Base-by-base conservation (phyloP, 116 monocot species). In the Papilionanthe hybrid region DNA sequence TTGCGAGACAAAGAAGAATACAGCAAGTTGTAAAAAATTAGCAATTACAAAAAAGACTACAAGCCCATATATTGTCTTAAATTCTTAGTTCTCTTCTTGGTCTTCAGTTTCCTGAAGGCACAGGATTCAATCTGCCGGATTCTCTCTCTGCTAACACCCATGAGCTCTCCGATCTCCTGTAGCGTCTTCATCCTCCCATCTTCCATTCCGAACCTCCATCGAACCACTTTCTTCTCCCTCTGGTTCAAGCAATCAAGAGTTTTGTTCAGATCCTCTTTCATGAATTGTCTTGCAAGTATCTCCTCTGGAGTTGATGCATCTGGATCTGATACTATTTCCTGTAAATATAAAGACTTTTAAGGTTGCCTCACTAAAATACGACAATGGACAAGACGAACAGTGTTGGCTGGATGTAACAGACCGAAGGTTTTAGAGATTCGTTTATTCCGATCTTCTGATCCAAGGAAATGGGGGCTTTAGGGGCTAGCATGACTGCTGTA, bases 101-200 rank as follows among this genome's bases (percentile, higher is more conserved):
- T 91, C 81, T 88, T 92, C 25, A 95, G 79, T 76, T 95, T 95
- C 84, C 95, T 87, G 73, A 95, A 92, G 1, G 92, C 95, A 55
- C 82, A 82, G 6, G 92, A 92, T 78, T 92, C 95, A 27, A 92
- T 95, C 77, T 95, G 95, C 74, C 91, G 77, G 78, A 95, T 85
- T 80, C 95, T 90, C 84, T 95, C 95, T 76, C 92, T 81, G 82
- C 92, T 91, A 42, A 97, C 86, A 49, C 91, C 92, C 89, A 97
- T 92, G 28, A 80, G 57, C 41, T 94, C 91, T 44, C 96, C 96
- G 42, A 94, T 97, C 81, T 97, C 96, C 77, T 97, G 96, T 42
- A 91, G 78, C 1, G 96, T 97, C 63, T 88, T 92, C 89, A 88
- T 85, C 50, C 92, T 90, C 42, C 92, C 92, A 83, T 92, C 92